These are phyloP conservation scores for Fusarium mangiferae DNA, from an alignment of 2,329 filamentous ascomycete genomes.

Conservation along the genomic window DNA sequence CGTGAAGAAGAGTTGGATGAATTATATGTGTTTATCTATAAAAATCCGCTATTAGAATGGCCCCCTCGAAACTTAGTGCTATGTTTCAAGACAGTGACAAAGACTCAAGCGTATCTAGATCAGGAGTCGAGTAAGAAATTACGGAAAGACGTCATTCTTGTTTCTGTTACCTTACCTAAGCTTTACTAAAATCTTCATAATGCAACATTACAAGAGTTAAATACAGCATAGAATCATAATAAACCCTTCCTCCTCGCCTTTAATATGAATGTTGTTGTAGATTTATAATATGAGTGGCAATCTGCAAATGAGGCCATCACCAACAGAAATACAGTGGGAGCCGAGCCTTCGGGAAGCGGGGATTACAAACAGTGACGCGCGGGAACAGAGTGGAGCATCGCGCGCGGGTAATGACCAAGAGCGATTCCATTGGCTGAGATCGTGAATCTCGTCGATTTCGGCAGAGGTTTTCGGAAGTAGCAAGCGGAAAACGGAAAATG, in stretches of 20 bases:
- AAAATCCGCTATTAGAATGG: fast-evolving
- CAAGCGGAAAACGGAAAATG: constrained; percentile 20
- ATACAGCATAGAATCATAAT: not conserved
- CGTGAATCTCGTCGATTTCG: not conserved
- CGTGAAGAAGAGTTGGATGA: not conserved
- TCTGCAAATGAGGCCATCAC: constrained; percentile 40
- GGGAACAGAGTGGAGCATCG: constrained; percentile 28
- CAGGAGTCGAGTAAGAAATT: not conserved
- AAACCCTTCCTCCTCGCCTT: not conserved
- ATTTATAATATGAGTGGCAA: constrained; percentile 47
- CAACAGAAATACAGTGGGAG: not conserved
- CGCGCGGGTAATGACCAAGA: constrained; percentile 47
- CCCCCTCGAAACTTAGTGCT: not conserved
- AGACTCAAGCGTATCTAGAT: not conserved
- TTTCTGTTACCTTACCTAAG: not conserved
- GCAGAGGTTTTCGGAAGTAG: constrained; percentile 16
- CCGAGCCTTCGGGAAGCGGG: constrained; percentile 14
- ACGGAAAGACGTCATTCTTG: not conserved
- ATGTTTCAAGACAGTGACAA: not conserved
- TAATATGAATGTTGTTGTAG: not conserved
- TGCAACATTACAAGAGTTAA: not conserved
- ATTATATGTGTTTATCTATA: not conserved
- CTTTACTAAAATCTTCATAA: not conserved
- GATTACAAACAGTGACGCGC: constrained; percentile 30
- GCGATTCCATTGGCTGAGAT: not conserved